Conservation (phyloP, 306 rosid genomes). For the Cyclanthera cordifolia region DNA sequence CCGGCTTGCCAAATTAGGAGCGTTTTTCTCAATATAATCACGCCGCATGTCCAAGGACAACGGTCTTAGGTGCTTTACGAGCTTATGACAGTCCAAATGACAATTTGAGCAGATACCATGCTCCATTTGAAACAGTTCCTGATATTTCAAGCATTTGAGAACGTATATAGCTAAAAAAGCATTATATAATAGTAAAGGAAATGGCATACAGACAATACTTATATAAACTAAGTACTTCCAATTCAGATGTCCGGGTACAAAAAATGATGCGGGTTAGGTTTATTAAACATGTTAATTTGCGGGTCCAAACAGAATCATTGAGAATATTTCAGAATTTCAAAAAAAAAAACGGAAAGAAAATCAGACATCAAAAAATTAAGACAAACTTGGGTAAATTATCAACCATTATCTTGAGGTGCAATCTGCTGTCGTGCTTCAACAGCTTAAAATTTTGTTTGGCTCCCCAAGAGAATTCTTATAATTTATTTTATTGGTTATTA, state of each 20-base stretch:
- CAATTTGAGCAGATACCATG: constrained; percentile 73
- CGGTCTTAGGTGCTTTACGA: constrained; percentile 59
- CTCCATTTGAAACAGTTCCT: constrained; percentile 89
- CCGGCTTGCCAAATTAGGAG: constrained; percentile 55
- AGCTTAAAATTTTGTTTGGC: background rate
- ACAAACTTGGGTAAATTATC: background rate
- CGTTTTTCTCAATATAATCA: constrained; percentile 60
- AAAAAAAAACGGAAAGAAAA: background rate
- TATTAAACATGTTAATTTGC: too few species aligned
- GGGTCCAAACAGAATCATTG: background rate
- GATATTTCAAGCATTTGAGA: constrained; percentile 14
- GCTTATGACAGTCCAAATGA: constrained; percentile 77
- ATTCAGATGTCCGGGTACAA: background rate
- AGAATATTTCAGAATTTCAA: background rate
- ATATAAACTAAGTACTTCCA: background rate
- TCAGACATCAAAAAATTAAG: background rate
- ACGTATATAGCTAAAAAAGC: background rate
- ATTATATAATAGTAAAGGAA: background rate
- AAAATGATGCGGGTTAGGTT: background rate
- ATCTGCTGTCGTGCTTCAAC: background rate
- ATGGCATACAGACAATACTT: background rate
- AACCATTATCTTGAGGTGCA: background rate
- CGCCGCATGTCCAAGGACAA: constrained; percentile 50
- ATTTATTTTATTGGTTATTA: background rate
- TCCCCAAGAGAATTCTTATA: background rate